Percentiles rank a stretch among this genome's conserved stretches.
phyloP scores from a whole-genome alignment of 371 early-diverging fungal species.

The Rhizomucor miehei region DNA sequence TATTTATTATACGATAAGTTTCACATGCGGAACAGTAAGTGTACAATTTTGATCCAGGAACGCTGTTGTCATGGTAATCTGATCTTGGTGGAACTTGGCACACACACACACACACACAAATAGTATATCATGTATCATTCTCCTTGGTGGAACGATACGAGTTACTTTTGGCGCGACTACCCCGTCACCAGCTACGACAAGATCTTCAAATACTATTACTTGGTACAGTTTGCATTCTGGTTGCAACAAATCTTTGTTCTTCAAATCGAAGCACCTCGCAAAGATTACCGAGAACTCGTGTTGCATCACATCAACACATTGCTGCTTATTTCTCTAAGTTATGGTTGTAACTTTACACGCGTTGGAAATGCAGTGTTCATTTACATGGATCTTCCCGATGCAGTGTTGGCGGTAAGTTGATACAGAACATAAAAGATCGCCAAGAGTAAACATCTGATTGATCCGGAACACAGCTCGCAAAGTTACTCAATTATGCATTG shows the following conservation, averaged over 20 bases:
- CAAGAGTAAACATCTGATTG: neutral
- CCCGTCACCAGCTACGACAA: conserved; percentile 56
- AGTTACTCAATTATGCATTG: conserved; percentile 55
- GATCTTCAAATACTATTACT: conserved; percentile 67
- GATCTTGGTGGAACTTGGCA: neutral
- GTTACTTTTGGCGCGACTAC: conserved; percentile 63
- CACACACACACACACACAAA: neutral
- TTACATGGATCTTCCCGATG: conserved; percentile 78
- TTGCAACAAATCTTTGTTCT: conserved; percentile 73
- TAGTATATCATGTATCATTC: conserved; percentile 52
- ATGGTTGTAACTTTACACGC: conserved; percentile 68
- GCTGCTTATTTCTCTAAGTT: conserved; percentile 60
- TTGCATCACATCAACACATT: conserved; percentile 75
- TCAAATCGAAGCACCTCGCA: conserved; percentile 68
- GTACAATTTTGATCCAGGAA: too few species aligned
- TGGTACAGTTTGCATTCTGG: conserved; percentile 74
- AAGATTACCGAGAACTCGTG: conserved; percentile 69
- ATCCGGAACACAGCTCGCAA: conserved; percentile 44
- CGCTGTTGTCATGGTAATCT: neutral
- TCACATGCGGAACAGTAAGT: conserved; percentile 51
- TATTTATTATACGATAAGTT: conserved; percentile 53
- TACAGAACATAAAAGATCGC: neutral
- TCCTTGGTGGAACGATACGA: conserved; percentile 67
- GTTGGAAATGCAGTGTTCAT: conserved; percentile 78
- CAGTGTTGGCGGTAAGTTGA: conserved; percentile 67